Percentiles rank a stretch among this genome's conserved stretches.
These are phyloP conservation scores for Vaccinium macrocarpon DNA, from an alignment of 148 eudicot species.

Conservation along the genomic window DNA sequence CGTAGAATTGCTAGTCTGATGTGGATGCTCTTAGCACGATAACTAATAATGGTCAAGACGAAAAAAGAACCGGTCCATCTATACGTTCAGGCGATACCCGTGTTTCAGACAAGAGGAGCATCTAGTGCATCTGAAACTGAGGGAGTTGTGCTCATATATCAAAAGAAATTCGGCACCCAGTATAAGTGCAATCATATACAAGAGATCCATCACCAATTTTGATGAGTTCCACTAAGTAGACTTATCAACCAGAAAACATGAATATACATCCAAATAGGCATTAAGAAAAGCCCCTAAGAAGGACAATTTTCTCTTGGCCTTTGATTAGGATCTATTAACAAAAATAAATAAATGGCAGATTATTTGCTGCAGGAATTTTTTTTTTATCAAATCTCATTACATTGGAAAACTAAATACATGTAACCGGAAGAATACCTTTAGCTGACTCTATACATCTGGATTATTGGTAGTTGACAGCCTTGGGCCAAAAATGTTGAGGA, in stretches of 20 bases:
- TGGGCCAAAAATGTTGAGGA: slow-evolving; percentile 11
- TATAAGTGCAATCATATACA: background rate
- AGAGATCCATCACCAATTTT: background rate
- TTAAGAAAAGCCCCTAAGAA: background rate
- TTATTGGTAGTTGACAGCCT: background rate
- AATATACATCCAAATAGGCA: background rate
- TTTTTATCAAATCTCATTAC: background rate
- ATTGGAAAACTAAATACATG: background rate
- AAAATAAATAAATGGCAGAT: slow-evolving; percentile 12
- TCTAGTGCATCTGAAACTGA: background rate
- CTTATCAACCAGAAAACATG: background rate
- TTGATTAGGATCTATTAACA: background rate
- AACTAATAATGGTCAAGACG: background rate
- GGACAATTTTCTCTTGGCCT: background rate
- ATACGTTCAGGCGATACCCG: background rate
- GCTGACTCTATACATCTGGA: slow-evolving; percentile 10
- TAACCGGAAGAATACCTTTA: slow-evolving; percentile 4
- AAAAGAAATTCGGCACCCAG: background rate
- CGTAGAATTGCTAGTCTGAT: too few relatives aligned
- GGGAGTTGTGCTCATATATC: background rate
- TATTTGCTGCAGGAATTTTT: background rate
- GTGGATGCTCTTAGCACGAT: background rate
- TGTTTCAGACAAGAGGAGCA: background rate
- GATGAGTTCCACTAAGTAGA: background rate
- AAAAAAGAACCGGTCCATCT: background rate